These are phyloP conservation scores for Phaffia rhodozyma DNA, from an alignment of 1,284 basidiomycete species.

Conservation along the genomic window DNA sequence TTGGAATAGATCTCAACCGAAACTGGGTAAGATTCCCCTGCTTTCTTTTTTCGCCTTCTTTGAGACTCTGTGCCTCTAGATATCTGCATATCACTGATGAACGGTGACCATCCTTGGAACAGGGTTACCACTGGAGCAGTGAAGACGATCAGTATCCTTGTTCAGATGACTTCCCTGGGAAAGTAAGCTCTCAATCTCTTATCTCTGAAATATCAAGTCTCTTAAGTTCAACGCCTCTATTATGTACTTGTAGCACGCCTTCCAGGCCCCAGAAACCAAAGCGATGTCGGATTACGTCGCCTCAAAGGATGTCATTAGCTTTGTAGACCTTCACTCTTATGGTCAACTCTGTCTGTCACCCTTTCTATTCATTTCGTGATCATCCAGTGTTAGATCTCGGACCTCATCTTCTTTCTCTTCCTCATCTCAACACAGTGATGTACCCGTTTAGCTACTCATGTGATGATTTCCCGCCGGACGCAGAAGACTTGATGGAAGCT, in stretches of 20 bases:
- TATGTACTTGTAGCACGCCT: conserved; percentile 40
- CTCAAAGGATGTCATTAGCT: conserved; percentile 42
- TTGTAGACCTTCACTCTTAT: conserved; percentile 67
- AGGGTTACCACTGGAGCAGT: conserved; percentile 3
- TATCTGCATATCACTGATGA: conserved; percentile 20
- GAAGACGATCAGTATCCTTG: conserved; percentile 43
- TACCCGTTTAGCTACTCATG: conserved; percentile 66
- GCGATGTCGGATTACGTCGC: conserved; percentile 59
- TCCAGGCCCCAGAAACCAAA: conserved; percentile 62
- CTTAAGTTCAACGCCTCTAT: not conserved
- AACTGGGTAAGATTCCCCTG: conserved; percentile 45
- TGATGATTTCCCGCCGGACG: conserved; percentile 53
- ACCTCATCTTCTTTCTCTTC: not conserved
- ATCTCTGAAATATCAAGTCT: not conserved
- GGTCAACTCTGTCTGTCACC: conserved; percentile 42
- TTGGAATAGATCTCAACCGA: conserved; percentile 69
- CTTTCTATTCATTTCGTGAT: not conserved
- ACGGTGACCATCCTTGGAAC: conserved; percentile 18
- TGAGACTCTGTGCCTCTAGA: conserved; percentile 5
- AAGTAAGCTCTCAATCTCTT: not conserved
- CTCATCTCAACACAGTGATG: conserved; percentile 33
- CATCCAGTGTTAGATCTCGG: not conserved
- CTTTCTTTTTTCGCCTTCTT: conserved; percentile 16
- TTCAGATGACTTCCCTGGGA: conserved; percentile 59
- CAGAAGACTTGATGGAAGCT: conserved; percentile 69